Evolutionary conservation across 2,329 filamentous ascomycete genomes (phyloP).

Genomic region (Pyrenophora teres): DNA sequence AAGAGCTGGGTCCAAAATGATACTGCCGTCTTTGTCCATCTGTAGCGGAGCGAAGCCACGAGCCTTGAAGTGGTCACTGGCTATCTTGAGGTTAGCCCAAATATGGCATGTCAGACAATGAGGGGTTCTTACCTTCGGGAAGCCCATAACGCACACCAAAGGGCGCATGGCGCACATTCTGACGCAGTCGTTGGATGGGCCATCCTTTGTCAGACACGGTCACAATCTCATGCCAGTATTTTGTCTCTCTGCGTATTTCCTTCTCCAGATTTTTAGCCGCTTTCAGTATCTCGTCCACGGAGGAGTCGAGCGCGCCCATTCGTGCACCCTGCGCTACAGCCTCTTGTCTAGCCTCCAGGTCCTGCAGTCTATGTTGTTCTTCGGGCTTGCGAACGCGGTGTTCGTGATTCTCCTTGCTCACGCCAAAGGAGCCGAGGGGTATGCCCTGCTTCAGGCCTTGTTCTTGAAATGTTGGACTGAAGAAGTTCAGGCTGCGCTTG

Average conservation of each 20-base stretch:
- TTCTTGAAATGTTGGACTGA: conserved; percentile 36
- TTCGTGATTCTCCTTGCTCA: conserved; percentile 31
- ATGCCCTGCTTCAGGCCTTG: conserved; percentile 31
- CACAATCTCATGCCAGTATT: conserved; percentile 87
- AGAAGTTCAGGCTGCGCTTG: conserved; percentile 31
- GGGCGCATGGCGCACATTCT: conserved; percentile 66
- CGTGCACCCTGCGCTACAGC: conserved; percentile 71
- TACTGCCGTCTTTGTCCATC: conserved; percentile 72
- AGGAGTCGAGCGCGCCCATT: conserved; percentile 74
- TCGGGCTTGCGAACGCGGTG: conserved; percentile 24
- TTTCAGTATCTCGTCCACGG: conserved; percentile 73
- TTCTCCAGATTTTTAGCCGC: conserved; percentile 73
- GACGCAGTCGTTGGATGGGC: conserved; percentile 62
- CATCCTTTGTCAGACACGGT: conserved; percentile 82
- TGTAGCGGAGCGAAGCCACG: conserved; percentile 82
- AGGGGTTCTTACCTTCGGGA: conserved; percentile 63
- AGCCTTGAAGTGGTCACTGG: conserved; percentile 62
- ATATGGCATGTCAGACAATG: neutral
- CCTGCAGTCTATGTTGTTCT: conserved; percentile 40
- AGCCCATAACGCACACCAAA: conserved; percentile 91
- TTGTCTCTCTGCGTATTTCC: conserved; percentile 79
- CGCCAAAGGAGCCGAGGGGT: conserved; percentile 45
- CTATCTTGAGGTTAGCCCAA: conserved; percentile 37
- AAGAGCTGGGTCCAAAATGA: conserved; percentile 72
- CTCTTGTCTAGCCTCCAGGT: conserved; percentile 47